Base-by-base conservation (phyloP, 1,139 yeast species). In the Taiozyma sp. region DNA sequence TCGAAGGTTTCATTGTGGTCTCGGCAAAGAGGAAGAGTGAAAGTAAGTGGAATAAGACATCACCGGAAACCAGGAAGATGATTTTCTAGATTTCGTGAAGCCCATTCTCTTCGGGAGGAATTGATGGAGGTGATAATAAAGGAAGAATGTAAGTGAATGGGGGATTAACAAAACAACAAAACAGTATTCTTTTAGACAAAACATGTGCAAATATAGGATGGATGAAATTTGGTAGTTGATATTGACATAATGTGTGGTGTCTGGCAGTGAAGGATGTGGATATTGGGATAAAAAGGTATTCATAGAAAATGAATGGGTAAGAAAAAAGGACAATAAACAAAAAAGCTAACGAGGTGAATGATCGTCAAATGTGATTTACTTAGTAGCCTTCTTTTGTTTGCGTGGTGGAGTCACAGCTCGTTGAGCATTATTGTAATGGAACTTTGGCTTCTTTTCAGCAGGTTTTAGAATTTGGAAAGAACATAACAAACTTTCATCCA, bases 401-500 rank as follows among this genome's bases (percentile, higher is more conserved):
- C 88, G 81, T 63, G 87, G 89, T 43, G 89, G 83, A 47, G 86
- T 76, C 53, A 80, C 81, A 24, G 83, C 80, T 63, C 86, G 76
- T 51, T 69, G 68, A 62, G 73, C 74, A 47, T 80, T 75, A 58
- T 76, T 77, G 61, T 81, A 79, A 50, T 79, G 75, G 59, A 82
- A 84, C 71, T 87, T 85, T 60, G 87, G 87, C 70, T 86, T 85
- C 80, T 93, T 93, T 70, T 93, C 98, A 47, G 98, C 97, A 39
- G 98, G 99, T 72, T 93, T 93, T 70, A 93, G 81, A 65, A 93
- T 92, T 73, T 93, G 98, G 87, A 93, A 93, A 19, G 97, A 91
- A 76, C 99, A 93, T 65, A 93, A 79, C 66, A 93, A 80, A 68
- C 93, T 85, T 71, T 92, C 97, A 70, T 93, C 98, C 51, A 93